Percentiles rank a stretch among this genome's conserved stretches.
Conservation (phyloP, 2,329 filamentous ascomycete genomes). For the Alternaria rosae region DNA sequence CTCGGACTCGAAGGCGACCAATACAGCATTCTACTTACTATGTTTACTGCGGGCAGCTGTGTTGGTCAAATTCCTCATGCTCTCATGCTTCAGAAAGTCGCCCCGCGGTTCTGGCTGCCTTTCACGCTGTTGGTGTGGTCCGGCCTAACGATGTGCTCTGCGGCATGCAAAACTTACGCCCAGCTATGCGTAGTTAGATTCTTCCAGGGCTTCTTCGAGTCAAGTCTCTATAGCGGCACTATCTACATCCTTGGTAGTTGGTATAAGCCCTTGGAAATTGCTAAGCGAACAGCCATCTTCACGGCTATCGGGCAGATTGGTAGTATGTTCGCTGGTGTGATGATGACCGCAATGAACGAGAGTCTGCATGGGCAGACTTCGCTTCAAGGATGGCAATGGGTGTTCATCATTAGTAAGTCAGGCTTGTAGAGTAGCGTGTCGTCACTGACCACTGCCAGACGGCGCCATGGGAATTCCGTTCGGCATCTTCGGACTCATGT, state of each 20-base stretch:
- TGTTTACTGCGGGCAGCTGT: conserved; percentile 40
- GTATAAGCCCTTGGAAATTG: conserved; percentile 38
- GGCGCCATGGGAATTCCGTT: conserved; percentile 41
- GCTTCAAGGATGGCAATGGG: conserved; percentile 41
- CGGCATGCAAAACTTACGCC: conserved; percentile 35
- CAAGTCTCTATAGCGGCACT: conserved; percentile 38
- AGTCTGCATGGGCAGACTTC: conserved; percentile 28
- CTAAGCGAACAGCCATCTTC: conserved; percentile 41
- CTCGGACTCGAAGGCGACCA: conserved; percentile 34
- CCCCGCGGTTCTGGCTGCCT: conserved; percentile 40
- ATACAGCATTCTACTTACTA: conserved; percentile 39
- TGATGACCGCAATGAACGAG: conserved; percentile 45
- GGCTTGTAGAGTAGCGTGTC: fast-evolving
- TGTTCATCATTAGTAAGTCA: conserved; percentile 36
- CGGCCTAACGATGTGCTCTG: conserved; percentile 38
- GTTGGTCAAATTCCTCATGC: conserved; percentile 42
- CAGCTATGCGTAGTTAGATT: conserved; percentile 38
- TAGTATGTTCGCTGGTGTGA: conserved; percentile 42
- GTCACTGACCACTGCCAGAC: conserved; percentile 24
- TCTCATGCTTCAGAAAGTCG: conserved; percentile 37
- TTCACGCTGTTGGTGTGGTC: conserved; percentile 41
- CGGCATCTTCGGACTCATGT: conserved; percentile 37
- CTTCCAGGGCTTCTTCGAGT: conserved; percentile 38
- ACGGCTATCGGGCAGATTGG: conserved; percentile 40
- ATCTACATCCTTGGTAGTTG: conserved; percentile 43